These are phyloP conservation scores for Corynascus novoguineensis DNA, from an alignment of 495 filamentous ascomycete species.

Conservation along the genomic window DNA sequence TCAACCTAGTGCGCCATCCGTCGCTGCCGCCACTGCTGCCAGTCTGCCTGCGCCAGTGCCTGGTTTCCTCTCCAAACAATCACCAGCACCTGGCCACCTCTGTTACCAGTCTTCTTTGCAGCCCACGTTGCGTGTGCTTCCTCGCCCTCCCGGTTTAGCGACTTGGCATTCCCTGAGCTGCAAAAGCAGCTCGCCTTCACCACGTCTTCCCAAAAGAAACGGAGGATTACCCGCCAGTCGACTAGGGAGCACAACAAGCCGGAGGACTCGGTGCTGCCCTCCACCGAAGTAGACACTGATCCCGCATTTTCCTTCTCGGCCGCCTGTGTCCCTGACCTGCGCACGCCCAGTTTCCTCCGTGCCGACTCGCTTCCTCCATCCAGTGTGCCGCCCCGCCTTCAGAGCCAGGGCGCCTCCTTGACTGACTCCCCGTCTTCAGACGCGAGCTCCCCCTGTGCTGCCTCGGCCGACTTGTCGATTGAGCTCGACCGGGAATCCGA, in stretches of 20 bases:
- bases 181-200: conserved; percentile 69
- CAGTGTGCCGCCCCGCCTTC: conserved; percentile 45
- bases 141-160: conserved; percentile 8
- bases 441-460: conserved; percentile 64
- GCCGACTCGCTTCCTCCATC: conserved; percentile 49
- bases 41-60: background rate
- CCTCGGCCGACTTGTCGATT: conserved; percentile 66
- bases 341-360: conserved; percentile 55
- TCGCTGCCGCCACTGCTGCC: conserved; percentile 3
- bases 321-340: conserved; percentile 31
- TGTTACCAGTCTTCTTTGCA: background rate
- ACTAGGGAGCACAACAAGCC: conserved; percentile 30
- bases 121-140: background rate
- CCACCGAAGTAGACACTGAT: conserved; percentile 44
- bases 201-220: conserved; percentile 88
- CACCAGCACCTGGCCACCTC: background rate
- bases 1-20: conserved; percentile 5
- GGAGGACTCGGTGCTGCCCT: conserved; percentile 44
- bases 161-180: conserved; percentile 40
- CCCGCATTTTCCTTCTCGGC: conserved; percentile 37
- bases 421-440: conserved; percentile 50
- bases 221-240: conserved; percentile 64
- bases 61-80: background rate
- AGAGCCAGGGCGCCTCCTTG: conserved; percentile 43
- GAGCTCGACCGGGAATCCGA: conserved; percentile 56